These are phyloP conservation scores for Acanthamoeba comandoni DNA, from an alignment of 208 protist species.

Conservation along the genomic window DNA sequence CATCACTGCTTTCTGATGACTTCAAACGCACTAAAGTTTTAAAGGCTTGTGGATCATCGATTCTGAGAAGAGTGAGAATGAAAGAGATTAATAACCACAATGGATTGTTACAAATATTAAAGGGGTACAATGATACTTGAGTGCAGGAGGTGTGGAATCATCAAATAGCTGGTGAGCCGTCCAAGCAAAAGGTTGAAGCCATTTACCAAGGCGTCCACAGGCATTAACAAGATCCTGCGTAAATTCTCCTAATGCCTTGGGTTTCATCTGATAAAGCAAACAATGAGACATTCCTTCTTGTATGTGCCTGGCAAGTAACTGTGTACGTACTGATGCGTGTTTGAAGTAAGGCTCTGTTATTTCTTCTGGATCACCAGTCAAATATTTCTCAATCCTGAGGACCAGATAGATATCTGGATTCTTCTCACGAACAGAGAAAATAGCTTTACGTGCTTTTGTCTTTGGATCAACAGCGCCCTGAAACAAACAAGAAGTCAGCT, in stretches of 20 bases:
- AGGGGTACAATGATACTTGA: too few relatives aligned
- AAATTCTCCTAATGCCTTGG: slow-evolving; percentile 15
- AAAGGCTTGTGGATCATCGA: too few relatives aligned
- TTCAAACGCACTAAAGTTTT: slow-evolving; percentile 6
- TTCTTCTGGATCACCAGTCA: slow-evolving; percentile 25
- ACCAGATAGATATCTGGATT: slow-evolving; percentile 56
- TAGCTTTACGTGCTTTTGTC: slow-evolving; percentile 48
- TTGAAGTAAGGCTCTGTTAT: slow-evolving; percentile 66
- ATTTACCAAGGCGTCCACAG: slow-evolving; percentile 23
- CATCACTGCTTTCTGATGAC: not conserved
- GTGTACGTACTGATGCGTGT: slow-evolving; percentile 33
- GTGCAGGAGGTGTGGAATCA: too few relatives aligned
- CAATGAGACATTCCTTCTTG: too few relatives aligned
- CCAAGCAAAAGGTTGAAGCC: slow-evolving; percentile 55
- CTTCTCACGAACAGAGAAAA: slow-evolving; percentile 35
- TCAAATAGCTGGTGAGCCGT: slow-evolving; percentile 44
- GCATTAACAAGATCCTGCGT: not conserved
- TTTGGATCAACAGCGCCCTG: not conserved
- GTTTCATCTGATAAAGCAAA: slow-evolving; percentile 37
- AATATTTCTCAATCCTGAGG: slow-evolving; percentile 28
- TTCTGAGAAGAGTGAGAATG: too few relatives aligned
- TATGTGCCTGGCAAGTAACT: not conserved
- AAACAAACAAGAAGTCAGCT: too few relatives aligned
- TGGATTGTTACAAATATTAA: too few relatives aligned
- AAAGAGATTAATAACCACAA: too few relatives aligned